phyloP scores from a whole-genome alignment of 305 asterid species.

The Fraxinus dipetala region DNA sequence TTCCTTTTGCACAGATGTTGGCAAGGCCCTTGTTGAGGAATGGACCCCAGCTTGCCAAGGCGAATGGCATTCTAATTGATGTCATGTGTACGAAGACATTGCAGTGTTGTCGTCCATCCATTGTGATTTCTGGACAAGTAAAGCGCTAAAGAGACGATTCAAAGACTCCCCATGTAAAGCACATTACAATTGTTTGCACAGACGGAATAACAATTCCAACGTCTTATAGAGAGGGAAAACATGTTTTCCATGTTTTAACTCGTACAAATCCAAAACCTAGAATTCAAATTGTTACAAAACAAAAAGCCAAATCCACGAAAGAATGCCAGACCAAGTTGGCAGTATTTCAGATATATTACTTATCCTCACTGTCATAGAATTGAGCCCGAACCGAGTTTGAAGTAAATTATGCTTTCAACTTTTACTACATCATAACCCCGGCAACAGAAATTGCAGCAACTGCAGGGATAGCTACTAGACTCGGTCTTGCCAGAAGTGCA shows the following conservation, averaged over 20 bases:
- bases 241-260: constrained; percentile 9
- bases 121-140: neutral
- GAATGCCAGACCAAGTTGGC: neutral
- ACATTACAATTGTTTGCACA: constrained; percentile 1
- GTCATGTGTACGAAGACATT: neutral
- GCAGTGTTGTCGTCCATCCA: neutral
- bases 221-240: constrained; percentile 19
- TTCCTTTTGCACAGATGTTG: neutral
- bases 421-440: neutral
- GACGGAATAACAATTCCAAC: neutral
- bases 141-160: neutral
- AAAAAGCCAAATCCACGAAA: neutral
- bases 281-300: neutral
- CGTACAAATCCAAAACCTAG: constrained; percentile 9
- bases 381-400: neutral
- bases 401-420: neutral
- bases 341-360: neutral
- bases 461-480: neutral
- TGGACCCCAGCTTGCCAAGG: neutral
- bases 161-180: neutral
- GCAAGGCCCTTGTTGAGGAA: neutral
- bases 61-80: neutral
- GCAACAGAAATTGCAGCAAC: neutral
- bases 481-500: neutral
- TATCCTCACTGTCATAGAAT: neutral